phyloP scores from a whole-genome alignment of 1,284 basidiomycete genomes.

The Pseudozyma tsukubaensis region DNA sequence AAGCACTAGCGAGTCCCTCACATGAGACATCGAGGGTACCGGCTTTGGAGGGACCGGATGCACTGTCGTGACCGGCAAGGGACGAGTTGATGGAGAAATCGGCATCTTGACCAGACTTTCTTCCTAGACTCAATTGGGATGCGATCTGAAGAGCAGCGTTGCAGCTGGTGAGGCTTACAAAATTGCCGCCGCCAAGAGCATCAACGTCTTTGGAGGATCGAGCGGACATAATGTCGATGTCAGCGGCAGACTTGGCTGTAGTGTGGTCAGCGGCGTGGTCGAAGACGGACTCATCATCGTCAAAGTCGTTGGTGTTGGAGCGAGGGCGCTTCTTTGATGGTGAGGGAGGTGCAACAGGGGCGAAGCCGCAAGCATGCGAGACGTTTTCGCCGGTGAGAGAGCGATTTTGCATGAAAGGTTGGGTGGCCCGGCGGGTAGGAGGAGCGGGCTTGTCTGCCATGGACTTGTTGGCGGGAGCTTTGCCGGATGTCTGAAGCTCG shows the following conservation, averaged over 20 bases:
- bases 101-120: conserved; percentile 10
- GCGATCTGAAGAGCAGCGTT: conserved; percentile 49
- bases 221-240: conserved; percentile 6
- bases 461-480: conserved; percentile 5
- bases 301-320: conserved; percentile 19
- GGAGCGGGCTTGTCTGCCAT: conserved; percentile 18
- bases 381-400: conserved; percentile 45
- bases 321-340: conserved; percentile 44
- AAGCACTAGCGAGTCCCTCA: conserved; percentile 38
- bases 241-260: conserved; percentile 5
- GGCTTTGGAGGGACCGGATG: conserved; percentile 6
- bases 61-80: conserved; percentile 17
- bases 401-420: conserved; percentile 38
- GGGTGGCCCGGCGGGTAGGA: conserved; percentile 24
- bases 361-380: conserved; percentile 13
- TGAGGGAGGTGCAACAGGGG: conserved; percentile 8
- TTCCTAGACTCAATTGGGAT: conserved; percentile 32
- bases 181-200: conserved; percentile 32
- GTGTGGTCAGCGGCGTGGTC: conserved; percentile 6
- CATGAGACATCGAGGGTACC: conserved; percentile 33
- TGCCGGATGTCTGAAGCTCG: conserved; percentile 27
- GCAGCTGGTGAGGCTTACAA: conserved; percentile 50
- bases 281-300: conserved; percentile 13
- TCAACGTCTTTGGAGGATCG: conserved; percentile 24
- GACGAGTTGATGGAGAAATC: conserved; percentile 11